Evolutionary conservation across 1,284 basidiomycete genomes (phyloP), one percentile per base, ranked within the genome.

Genomic region (Flammula alnicola): DNA sequence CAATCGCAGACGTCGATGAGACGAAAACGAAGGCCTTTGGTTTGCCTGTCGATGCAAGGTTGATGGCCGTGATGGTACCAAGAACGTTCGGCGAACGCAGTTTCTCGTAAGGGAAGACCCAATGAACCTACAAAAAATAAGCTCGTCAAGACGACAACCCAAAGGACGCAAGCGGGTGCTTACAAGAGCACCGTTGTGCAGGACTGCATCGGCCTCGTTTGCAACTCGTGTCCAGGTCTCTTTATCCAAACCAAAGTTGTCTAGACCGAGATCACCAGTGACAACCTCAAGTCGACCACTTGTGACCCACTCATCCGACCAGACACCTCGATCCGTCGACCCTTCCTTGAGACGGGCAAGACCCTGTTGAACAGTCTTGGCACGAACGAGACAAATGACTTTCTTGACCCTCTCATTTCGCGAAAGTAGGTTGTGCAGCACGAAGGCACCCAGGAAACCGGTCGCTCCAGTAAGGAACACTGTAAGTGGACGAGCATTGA

Each of bases 31-130:
- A 71, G 4, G 79, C 70, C 75, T 99, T 99, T 32, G 89, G 80
- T 65, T 86, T 91, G 17, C 77, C 78, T 5, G 78, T 77, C 2
- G 84, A 81, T 10, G 93, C 93, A 23, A 99, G 81, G 41, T 91
- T 81, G 45, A 98, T 79, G 1, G 86, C 85, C 2, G 89, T 89
- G 47, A 98, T 64, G 2, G 97, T 99, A 0, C 91, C 88, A 3
- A 95, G 66, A 10, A 99, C 97, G 66, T 99, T 99, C 22, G 95
- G 84, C 0, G 88, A 80, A 12, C 95, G 89, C 29, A 99, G 80
- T 69, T 89, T 94, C 66, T 93, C 88, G 72, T 99, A 99, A 0
- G 95, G 94, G 70, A 98, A 99, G 2, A 99, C 93, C 97, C 97
- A 99, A 67, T 99, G 97, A 11, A 99, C 91, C 91, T 93, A 54